A percentile compares a stretch with the other conserved stretches of the same genome.
Conservation (phyloP, 2,329 filamentous ascomycete genomes). For the Podosphaera aphanis region DNA sequence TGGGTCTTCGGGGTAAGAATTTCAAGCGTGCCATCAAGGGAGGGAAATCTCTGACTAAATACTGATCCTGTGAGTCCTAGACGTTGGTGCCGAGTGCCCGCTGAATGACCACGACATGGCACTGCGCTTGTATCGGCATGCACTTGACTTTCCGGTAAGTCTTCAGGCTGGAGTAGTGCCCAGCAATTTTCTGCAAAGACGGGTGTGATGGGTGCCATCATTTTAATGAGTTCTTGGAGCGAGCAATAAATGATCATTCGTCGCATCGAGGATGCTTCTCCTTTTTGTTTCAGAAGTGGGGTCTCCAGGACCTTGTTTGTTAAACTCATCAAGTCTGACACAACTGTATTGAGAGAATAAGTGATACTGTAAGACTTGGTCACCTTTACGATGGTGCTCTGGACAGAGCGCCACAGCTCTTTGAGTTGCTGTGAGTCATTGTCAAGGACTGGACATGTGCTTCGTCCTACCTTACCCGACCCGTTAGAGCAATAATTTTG, state of each 20-base stretch:
- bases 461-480: not conserved
- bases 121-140: not conserved
- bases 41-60: conserved; percentile 32
- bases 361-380: conserved; percentile 45
- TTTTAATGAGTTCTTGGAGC: conserved; percentile 34
- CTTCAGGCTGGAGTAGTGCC: conserved; percentile 27
- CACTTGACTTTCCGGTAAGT: not conserved
- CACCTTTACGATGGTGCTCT: conserved; percentile 42
- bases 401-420: conserved; percentile 38
- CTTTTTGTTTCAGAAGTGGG: conserved; percentile 3
- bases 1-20: conserved; percentile 26
- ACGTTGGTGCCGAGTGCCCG: not conserved
- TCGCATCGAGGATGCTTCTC: conserved; percentile 17
- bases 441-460: not conserved
- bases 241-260: not conserved
- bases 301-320: conserved; percentile 42
- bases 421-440: conserved; percentile 1
- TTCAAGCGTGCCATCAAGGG: conserved; percentile 25
- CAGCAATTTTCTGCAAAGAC: conserved; percentile 66
- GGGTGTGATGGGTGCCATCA: conserved; percentile 60
- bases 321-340: conserved; percentile 63
- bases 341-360: conserved; percentile 58
- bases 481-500: not conserved
- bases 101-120: not conserved
- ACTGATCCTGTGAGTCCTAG: conserved; percentile 13